These are phyloP conservation scores for Sugiyamaella neomexicana DNA, from an alignment of 1,139 yeast genomes.

Conservation along the genomic window DNA sequence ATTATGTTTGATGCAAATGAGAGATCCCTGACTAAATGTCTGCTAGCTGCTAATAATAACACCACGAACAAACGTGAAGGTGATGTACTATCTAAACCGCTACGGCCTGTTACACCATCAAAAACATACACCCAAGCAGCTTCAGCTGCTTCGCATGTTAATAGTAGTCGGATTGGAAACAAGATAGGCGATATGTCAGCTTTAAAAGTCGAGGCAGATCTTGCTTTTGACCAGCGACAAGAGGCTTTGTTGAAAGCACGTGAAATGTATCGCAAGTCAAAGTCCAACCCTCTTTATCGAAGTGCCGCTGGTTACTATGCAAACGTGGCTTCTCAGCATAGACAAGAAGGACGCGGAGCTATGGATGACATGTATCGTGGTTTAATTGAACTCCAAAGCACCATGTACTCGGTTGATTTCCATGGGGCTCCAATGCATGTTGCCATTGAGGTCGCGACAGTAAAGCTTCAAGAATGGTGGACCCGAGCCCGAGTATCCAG, in stretches of 20 bases:
- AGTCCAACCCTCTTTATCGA: slow-evolving; percentile 32
- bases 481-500: slow-evolving; percentile 16
- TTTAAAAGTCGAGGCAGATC: slow-evolving; percentile 1
- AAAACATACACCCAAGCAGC: not conserved
- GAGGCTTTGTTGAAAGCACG: slow-evolving; percentile 18
- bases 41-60: not conserved
- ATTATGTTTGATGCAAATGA: slow-evolving; percentile 16
- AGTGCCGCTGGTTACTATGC: slow-evolving; percentile 35
- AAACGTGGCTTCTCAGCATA: slow-evolving; percentile 27
- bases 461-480: slow-evolving; percentile 31
- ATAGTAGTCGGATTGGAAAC: not conserved
- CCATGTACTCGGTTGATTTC: slow-evolving; percentile 30
- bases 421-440: slow-evolving; percentile 35
- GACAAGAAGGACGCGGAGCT: slow-evolving; percentile 20
- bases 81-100: not conserved
- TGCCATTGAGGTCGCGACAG: slow-evolving; percentile 30
- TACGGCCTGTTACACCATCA: not conserved
- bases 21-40: slow-evolving; percentile 16
- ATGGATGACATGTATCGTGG: slow-evolving; percentile 22
- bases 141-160: not conserved
- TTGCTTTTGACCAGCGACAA: slow-evolving; percentile 5
- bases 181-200: not conserved
- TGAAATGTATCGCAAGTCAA: slow-evolving; percentile 28
- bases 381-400: slow-evolving; percentile 24
- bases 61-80: not conserved